Evolutionary conservation across 2,329 filamentous ascomycete genomes (phyloP).

Genomic region (Scytalidium lignicola): DNA sequence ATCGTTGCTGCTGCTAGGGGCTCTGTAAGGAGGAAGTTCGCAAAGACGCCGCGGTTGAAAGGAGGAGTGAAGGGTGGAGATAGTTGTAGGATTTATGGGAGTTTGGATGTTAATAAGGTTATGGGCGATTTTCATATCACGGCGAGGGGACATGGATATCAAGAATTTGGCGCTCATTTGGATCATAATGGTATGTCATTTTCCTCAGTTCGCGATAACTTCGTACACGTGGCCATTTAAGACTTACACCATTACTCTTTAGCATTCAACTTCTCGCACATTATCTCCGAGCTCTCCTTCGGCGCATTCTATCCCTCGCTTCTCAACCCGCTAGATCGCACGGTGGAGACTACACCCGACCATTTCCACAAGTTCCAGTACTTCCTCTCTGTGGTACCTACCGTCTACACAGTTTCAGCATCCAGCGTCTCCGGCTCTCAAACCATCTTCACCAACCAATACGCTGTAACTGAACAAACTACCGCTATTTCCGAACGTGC

Average conservation of each 20-base stretch:
- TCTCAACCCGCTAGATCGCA: constrained; percentile 89
- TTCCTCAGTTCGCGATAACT: not conserved
- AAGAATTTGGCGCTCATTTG: constrained; percentile 69
- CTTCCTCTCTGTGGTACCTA: constrained; percentile 92
- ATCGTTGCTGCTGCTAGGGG: constrained; percentile 69
- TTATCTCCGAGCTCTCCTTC: constrained; percentile 93
- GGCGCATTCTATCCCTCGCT: constrained; percentile 94
- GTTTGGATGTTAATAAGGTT: constrained; percentile 88
- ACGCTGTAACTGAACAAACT: constrained; percentile 89
- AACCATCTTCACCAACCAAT: constrained; percentile 90
- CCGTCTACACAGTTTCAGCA: constrained; percentile 70
- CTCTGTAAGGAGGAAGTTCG: constrained; percentile 59
- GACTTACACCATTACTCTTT: constrained; percentile 18
- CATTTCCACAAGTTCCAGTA: constrained; percentile 98
- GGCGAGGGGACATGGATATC: constrained; percentile 90
- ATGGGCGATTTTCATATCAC: constrained; percentile 99
- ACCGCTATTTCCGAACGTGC: constrained; percentile 62
- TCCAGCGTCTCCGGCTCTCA: constrained; percentile 34
- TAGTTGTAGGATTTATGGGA: constrained; percentile 86
- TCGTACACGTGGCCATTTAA: not conserved
- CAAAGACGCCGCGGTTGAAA: constrained; percentile 66
- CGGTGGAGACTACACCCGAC: constrained; percentile 65
- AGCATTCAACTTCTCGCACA: constrained; percentile 98
- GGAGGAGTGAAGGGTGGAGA: constrained; percentile 42
- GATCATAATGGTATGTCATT: constrained; percentile 64